Base-by-base conservation (phyloP, 768 basidiomycete genomes). In the Lentinus tigrinus region DNA sequence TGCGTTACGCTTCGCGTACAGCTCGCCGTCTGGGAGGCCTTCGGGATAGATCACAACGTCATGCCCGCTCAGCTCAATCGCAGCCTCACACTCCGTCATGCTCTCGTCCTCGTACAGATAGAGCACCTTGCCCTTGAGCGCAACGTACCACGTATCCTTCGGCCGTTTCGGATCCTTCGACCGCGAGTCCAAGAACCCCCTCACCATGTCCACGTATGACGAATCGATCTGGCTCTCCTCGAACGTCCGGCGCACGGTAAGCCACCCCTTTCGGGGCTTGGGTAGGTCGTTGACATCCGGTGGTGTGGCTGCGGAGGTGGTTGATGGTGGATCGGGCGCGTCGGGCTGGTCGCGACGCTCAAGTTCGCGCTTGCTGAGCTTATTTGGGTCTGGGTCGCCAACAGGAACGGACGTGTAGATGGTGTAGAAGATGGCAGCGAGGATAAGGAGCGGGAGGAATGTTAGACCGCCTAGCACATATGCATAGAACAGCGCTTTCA, bases 51-150 rank as follows among this genome's bases (percentile, higher is more conserved):
- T 76, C 28, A 79, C 73, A 46, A 95, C 89, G 51, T 88, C 82
- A 70, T 94, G 89, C 16, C 85, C 78, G 52, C 88, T 80, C 54
- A 98, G 76, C 69, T 96, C 91, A 43, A 98, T 81, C n/a, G 88
- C 95, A 3, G 88, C 93, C 68, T 88, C 89, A 73, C 93, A 95
- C 64, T 98, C 95, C 52, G 82, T 82, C 87, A 92, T 91, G 16
- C 78, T 80, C 74, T 97, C 94, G 72, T 95, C 91, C 72, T 96
- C 94, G 74, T 97, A 98, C 21, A 98, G 77, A 73, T 93, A 98
- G 28, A 98, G 75, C 38, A 96, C 87, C 66, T 85, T 89, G 43
- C 90, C 92, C 78, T 98, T 98, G 70, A 98, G 80, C 7, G 88
- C 93, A 52, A 89, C 91, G 70, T 88, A 97, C 87, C 91, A 97